Conservation (phyloP, 2,329 filamentous ascomycete species). For the Phyllosticta paracitricarpa region DNA sequence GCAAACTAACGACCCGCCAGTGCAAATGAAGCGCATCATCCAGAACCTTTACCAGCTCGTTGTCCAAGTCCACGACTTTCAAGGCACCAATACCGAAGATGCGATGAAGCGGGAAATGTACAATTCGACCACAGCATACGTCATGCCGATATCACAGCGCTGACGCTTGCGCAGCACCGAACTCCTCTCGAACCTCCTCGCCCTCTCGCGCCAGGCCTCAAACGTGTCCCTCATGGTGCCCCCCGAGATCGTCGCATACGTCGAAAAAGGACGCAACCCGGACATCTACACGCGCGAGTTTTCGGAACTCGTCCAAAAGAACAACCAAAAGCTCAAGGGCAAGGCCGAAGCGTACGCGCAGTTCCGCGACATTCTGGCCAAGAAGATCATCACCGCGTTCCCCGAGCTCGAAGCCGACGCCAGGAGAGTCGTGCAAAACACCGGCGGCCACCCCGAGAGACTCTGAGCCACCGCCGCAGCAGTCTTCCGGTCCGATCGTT, state of each 20-base stretch:
- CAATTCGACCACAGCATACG: not conserved
- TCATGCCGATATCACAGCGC: not conserved
- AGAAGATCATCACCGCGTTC: conserved; percentile 48
- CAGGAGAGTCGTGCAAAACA: conserved; percentile 37
- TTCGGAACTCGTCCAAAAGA: conserved; percentile 52
- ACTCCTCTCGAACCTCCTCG: conserved; percentile 44
- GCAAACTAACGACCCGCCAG: conserved; percentile 19
- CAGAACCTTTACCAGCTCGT: conserved; percentile 51
- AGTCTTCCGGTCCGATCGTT: too few relatives aligned
- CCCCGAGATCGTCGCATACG: conserved; percentile 52
- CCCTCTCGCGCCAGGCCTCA: conserved; percentile 41
- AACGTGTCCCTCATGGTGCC: conserved; percentile 45
- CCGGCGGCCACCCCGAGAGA: conserved; percentile 23
- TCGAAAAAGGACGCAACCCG: conserved; percentile 53
- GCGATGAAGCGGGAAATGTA: conserved; percentile 51
- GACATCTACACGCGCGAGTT: conserved; percentile 59
- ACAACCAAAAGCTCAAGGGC: conserved; percentile 53
- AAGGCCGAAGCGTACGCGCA: conserved; percentile 49
- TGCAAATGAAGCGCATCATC: conserved; percentile 50
- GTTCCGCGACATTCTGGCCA: conserved; percentile 49
- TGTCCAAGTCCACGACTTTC: conserved; percentile 51
- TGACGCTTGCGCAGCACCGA: conserved; percentile 3
- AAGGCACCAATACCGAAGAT: conserved; percentile 46
- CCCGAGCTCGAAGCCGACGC: conserved; percentile 48
- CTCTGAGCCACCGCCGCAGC: not conserved